These are phyloP conservation scores for Boechera retrofracta DNA, from an alignment of 345 rosid species.

Conservation along the genomic window DNA sequence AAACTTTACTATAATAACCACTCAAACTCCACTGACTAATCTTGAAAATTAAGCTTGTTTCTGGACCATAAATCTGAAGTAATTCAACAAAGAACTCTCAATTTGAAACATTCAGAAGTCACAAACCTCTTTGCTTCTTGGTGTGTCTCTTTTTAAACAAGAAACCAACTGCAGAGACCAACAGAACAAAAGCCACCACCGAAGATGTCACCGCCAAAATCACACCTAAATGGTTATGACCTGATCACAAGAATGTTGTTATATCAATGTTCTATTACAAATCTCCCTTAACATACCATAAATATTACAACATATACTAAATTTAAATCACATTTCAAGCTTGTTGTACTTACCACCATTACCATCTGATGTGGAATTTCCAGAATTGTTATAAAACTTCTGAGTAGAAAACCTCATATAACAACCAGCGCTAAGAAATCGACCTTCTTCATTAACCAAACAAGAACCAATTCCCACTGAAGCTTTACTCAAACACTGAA, in stretches of 20 bases:
- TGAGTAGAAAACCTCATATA: slow-evolving; percentile 72
- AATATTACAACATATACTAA: background rate
- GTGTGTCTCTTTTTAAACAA: slow-evolving; percentile 48
- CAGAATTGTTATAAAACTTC: slow-evolving; percentile 70
- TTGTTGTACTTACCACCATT: slow-evolving; percentile 49
- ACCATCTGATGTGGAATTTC: slow-evolving; percentile 37
- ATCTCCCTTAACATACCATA: background rate
- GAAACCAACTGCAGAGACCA: slow-evolving; percentile 51
- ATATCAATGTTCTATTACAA: background rate
- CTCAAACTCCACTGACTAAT: slow-evolving; percentile 3
- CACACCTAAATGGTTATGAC: slow-evolving; percentile 50
- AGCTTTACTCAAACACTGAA: slow-evolving; percentile 59
- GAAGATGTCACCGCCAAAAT: slow-evolving; percentile 63
- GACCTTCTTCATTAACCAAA: slow-evolving; percentile 65
- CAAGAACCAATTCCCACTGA: slow-evolving; percentile 52
- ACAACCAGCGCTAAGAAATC: slow-evolving; percentile 78
- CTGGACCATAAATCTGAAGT: background rate
- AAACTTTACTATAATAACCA: slow-evolving; percentile 3
- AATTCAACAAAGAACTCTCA: slow-evolving; percentile 4
- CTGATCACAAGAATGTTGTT: slow-evolving; percentile 43
- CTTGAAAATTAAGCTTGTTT: background rate
- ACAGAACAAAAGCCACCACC: slow-evolving; percentile 55
- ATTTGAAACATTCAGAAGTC: slow-evolving; percentile 11
- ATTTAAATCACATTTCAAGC: background rate
- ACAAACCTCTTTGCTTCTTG: slow-evolving; percentile 61